phyloP scores from a whole-genome alignment of 768 basidiomycete genomes.

The Mycena chlorophos region DNA sequence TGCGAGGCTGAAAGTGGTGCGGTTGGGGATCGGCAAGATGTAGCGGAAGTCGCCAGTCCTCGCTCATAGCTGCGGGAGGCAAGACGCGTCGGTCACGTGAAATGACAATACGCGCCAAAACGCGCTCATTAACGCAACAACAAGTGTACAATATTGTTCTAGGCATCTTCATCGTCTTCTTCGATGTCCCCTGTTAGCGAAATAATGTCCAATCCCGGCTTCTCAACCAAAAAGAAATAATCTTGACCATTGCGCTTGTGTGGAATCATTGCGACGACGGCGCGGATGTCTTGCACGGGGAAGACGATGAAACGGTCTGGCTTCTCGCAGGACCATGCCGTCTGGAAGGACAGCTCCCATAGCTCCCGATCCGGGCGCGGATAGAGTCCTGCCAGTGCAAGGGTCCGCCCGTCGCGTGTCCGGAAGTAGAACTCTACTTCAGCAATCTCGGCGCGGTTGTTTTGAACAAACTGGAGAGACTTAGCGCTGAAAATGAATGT shows the following conservation, averaged over 20 bases:
- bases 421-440: neutral
- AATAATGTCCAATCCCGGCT: slow-evolving; percentile 7
- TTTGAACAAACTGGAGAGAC: neutral
- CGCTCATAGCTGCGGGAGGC: neutral
- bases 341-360: neutral
- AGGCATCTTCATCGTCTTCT: neutral
- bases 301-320: neutral
- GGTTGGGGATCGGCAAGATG: too few species aligned
- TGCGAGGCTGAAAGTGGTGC: neutral
- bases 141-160: neutral
- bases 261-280: slow-evolving; percentile 15
- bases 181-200: neutral
- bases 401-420: neutral
- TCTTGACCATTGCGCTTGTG: neutral
- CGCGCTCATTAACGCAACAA: neutral
- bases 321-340: slow-evolving; percentile 3
- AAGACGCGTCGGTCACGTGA: neutral
- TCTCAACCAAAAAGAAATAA: slow-evolving; percentile 5
- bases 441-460: neutral
- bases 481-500: too few species aligned
- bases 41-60: neutral
- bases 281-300: neutral
- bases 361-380: neutral
- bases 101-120: neutral
- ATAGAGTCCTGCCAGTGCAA: neutral